phyloP scores from a whole-genome alignment of 805 yeast species.

The Ogataea methanolica region DNA sequence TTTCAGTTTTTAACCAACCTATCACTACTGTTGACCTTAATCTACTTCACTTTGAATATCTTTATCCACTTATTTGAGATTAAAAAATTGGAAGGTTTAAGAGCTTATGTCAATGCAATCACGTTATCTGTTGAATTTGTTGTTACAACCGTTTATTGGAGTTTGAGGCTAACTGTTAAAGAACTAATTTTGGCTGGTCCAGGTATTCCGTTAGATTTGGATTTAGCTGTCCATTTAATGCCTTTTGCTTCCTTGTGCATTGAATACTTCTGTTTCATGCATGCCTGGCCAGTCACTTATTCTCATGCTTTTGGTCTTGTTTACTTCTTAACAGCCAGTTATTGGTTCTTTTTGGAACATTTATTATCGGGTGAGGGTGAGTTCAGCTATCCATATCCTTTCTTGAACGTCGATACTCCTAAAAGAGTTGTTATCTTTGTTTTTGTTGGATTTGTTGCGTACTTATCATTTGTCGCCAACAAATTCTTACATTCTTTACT shows the following conservation, averaged over 20 bases:
- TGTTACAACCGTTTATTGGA: slow-evolving; percentile 68
- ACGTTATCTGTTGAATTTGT: slow-evolving; percentile 56
- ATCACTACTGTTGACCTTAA: slow-evolving; percentile 44
- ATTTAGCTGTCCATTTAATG: slow-evolving; percentile 53
- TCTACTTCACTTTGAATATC: slow-evolving; percentile 37
- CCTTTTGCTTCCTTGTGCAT: slow-evolving; percentile 49
- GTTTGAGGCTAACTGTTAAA: slow-evolving; percentile 48
- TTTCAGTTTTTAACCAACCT: slow-evolving; percentile 70
- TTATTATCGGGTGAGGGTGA: slow-evolving; percentile 37
- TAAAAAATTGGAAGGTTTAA: slow-evolving; percentile 17
- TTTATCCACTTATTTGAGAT: slow-evolving; percentile 32
- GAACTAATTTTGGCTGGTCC: slow-evolving; percentile 40
- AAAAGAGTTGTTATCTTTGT: slow-evolving; percentile 45
- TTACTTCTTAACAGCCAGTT: slow-evolving; percentile 36
- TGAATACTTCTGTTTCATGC: slow-evolving; percentile 54
- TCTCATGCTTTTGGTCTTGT: slow-evolving; percentile 37
- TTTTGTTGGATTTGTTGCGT: slow-evolving; percentile 36
- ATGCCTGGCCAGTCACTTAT: slow-evolving; percentile 34
- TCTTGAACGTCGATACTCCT: slow-evolving; percentile 48
- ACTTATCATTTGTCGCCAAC: slow-evolving; percentile 23
- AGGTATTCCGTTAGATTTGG: slow-evolving; percentile 45
- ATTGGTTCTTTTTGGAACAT: slow-evolving; percentile 49
- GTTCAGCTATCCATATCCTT: slow-evolving; percentile 56
- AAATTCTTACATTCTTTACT: slow-evolving; percentile 13
- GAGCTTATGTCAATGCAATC: slow-evolving; percentile 45